Evolutionary conservation across 176 grass and related monocot genomes (phyloP), one percentile per base, ranked within the genome.

Genomic region (Phoenix roebelenii): DNA sequence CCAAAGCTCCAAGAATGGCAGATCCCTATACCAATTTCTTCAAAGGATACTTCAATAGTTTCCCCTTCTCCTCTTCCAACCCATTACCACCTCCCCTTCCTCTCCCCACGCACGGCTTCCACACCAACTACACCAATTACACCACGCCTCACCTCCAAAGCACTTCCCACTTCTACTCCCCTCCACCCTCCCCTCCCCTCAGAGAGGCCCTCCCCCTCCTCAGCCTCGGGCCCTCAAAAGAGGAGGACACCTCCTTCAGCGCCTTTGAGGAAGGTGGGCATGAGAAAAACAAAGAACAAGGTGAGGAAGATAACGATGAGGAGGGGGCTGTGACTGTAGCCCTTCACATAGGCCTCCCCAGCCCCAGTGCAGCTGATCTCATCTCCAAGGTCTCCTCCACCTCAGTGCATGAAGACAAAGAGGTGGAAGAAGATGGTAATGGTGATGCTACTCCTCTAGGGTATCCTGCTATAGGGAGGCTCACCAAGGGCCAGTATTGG

Each of bases 321-420:
- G 75, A 55, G 29, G 82, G 61, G 3, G 78, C 74, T 54, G 82
- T 89, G 66, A 89, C 81, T 7, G 87, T 90, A 20, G 79, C 82
- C 58, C 55, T 90, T 57, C 87, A 90, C 65, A 90, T 90, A 39
- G 87, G 87, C 48, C 87, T 90, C n/a, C 87, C 87, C 24, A 82
- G 78, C 58, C 75, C 72, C 58, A 51, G 81, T 2, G 70, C 61
- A 15, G 77, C 50, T 9, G 60, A 77, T 35, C 17, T 53, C 48
- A 26, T 69, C 26, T 51, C 77, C 20, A 61, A 29, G 26, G 60
- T 26, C 7, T 57, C 52, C 48, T 51, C 22, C 15, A 63, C 19
- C 20, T 44, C 57, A 1, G 18, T 29, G 19, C 55, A 65, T 18
- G 76, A 57, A 0, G 81, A 30, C 16, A 72, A 16, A 10, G 80